Conservation (phyloP, 1,284 basidiomycete species). For the Microbotryum saponariae region DNA sequence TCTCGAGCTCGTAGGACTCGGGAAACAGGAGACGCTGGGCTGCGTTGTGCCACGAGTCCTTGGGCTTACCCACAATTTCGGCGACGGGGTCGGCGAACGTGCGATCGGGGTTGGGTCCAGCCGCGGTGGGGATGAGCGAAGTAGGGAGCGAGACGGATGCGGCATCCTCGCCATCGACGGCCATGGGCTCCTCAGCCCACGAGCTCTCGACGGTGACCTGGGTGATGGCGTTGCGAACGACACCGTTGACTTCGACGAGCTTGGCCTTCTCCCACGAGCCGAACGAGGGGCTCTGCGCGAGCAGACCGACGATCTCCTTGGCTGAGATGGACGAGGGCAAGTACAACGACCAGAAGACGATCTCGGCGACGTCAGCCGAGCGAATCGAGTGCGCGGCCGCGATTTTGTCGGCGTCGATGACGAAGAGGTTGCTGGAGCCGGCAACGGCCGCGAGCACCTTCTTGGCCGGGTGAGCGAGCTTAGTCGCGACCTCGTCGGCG, state of each 20-base stretch:
- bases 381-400: slow-evolving; percentile 35
- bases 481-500: slow-evolving; percentile 33
- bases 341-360: slow-evolving; percentile 33
- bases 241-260: slow-evolving; percentile 31
- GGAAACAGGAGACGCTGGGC: slow-evolving; percentile 85
- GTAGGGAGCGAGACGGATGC: slow-evolving; percentile 28
- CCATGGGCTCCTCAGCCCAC: slow-evolving; percentile 29
- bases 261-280: slow-evolving; percentile 24
- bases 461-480: slow-evolving; percentile 30
- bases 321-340: slow-evolving; percentile 29
- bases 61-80: slow-evolving; percentile 17
- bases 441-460: slow-evolving; percentile 32
- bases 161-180: slow-evolving; percentile 27
- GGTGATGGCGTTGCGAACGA: slow-evolving; percentile 30
- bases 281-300: slow-evolving; percentile 25
- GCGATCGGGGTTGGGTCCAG: slow-evolving; percentile 31
- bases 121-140: slow-evolving; percentile 28
- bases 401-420: slow-evolving; percentile 37
- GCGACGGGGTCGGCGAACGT: slow-evolving; percentile 31
- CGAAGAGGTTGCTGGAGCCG: slow-evolving; percentile 33
- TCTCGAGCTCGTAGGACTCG: slow-evolving; percentile 49
- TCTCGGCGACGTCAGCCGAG: slow-evolving; percentile 25
- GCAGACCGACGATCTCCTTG: slow-evolving; percentile 31
- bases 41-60: slow-evolving; percentile 66
- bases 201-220: slow-evolving; percentile 24